phyloP scores from a whole-genome alignment of 208 protist species.

The Tetramitus jugosus region DNA sequence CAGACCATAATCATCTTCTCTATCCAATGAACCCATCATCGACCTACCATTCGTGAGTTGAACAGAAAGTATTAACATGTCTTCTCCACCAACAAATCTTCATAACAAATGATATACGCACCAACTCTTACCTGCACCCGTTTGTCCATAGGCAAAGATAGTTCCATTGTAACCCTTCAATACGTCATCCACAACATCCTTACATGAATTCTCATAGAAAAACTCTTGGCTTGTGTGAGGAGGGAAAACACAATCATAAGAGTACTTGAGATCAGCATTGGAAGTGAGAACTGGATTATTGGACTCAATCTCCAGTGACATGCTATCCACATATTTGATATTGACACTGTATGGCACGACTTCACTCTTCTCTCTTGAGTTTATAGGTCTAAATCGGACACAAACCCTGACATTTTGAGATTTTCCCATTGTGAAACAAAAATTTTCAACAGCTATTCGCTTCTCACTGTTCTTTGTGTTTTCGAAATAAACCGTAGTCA shows the following conservation, averaged over 20 bases:
- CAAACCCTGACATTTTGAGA: neutral
- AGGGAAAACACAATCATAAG: conserved; percentile 43
- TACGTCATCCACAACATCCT: neutral
- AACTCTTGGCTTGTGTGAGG: conserved; percentile 60
- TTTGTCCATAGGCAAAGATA: too few relatives aligned
- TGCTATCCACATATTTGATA: neutral
- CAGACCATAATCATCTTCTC: conserved; percentile 4
- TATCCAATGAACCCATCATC: conserved; percentile 14
- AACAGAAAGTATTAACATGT: too few relatives aligned
- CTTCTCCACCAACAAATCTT: too few relatives aligned
- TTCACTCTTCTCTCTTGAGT: neutral
- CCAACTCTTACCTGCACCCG: neutral
- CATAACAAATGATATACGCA: neutral
- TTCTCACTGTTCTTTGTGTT: too few relatives aligned
- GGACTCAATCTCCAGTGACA: neutral
- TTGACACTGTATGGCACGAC: neutral
- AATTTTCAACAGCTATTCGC: neutral
- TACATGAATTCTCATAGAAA: conserved; percentile 47
- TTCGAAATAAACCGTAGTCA: too few relatives aligned
- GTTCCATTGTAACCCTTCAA: neutral
- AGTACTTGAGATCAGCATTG: neutral
- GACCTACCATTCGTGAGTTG: too few relatives aligned
- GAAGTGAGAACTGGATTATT: neutral
- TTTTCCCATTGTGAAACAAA: too few relatives aligned
- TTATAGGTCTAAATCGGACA: neutral